Percentiles rank a stretch among this genome's conserved stretches.
Evolutionary conservation across 2,329 filamentous ascomycete genomes (phyloP).

Genomic region (Phialophora verrucosa): DNA sequence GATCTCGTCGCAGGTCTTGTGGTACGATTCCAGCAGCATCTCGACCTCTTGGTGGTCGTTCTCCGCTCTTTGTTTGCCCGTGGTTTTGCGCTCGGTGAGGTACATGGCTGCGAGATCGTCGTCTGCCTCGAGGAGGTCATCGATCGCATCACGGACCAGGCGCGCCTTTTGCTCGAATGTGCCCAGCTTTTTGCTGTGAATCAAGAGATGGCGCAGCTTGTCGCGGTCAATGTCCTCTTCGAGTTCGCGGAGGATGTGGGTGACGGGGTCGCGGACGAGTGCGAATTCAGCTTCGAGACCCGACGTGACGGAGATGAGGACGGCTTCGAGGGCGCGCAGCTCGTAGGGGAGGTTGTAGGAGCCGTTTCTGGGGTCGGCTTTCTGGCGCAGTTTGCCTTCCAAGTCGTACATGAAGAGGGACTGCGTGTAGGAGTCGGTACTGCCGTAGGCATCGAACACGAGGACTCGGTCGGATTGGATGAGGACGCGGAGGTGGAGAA

Average conservation of each 20-base stretch:
- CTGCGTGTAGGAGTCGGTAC: conserved; percentile 91
- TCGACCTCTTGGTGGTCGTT: conserved; percentile 96
- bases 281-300: conserved; percentile 95
- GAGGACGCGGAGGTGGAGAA: conserved; percentile 92
- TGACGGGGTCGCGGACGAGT: conserved; percentile 88
- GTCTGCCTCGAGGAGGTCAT: conserved; percentile 93
- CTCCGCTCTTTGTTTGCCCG: conserved; percentile 72
- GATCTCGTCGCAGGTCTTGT: conserved; percentile 97
- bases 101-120: conserved; percentile 97
- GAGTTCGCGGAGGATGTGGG: conserved; percentile 83
- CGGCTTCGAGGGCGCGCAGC: conserved; percentile 92
- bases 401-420: conserved; percentile 98
- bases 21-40: conserved; percentile 94
- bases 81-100: conserved; percentile 77
- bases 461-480: conserved; percentile 95
- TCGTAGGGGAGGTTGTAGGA: conserved; percentile 75
- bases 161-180: conserved; percentile 98
- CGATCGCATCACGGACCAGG: conserved; percentile 90
- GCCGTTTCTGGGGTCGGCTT: conserved; percentile 52
- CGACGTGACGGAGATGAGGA: conserved; percentile 89
- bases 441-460: conserved; percentile 95
- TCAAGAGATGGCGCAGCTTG: conserved; percentile 86
- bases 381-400: conserved; percentile 88
- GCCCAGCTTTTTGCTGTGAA: conserved; percentile 92
- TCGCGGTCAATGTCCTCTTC: conserved; percentile 97